These are phyloP conservation scores for Mycena maculata DNA, from an alignment of 768 basidiomycete species.

Conservation along the genomic window DNA sequence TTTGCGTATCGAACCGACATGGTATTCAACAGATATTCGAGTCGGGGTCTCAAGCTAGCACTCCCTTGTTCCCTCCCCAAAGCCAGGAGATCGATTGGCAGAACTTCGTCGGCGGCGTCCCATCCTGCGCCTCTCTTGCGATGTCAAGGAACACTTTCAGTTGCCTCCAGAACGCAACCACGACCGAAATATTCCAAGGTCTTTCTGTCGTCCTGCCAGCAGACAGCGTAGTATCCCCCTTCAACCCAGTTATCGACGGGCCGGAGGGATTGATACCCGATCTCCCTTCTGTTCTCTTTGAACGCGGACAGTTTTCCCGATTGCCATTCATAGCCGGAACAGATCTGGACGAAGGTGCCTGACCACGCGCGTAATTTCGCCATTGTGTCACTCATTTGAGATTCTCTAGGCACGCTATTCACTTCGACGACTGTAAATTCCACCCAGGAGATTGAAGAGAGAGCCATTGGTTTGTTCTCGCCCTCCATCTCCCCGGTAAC, in stretches of 20 bases:
- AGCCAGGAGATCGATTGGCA: slow-evolving; percentile 45
- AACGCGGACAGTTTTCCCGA: slow-evolving; percentile 46
- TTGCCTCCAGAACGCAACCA: slow-evolving; percentile 44
- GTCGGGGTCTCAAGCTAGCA: slow-evolving; percentile 51
- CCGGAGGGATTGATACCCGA: slow-evolving; percentile 52
- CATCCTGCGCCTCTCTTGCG: slow-evolving; percentile 37
- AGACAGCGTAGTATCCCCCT: slow-evolving; percentile 41
- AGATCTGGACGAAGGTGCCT: slow-evolving; percentile 56
- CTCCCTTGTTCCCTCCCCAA: slow-evolving; percentile 40
- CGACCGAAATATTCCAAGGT: slow-evolving; percentile 43
- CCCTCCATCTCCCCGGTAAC: slow-evolving; percentile 37
- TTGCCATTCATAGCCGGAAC: slow-evolving; percentile 61
- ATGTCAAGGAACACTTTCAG: slow-evolving; percentile 46
- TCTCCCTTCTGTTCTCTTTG: slow-evolving; percentile 47
- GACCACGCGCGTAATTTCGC: no score
- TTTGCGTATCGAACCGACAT: background rate
- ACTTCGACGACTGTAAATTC: slow-evolving; percentile 31
- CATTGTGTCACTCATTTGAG: no score
- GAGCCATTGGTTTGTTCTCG: slow-evolving; percentile 39
- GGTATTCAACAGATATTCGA: slow-evolving; percentile 53
- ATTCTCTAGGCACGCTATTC: no score
- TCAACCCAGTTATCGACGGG: slow-evolving; percentile 55
- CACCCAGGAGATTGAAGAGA: slow-evolving; percentile 33
- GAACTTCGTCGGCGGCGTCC: slow-evolving; percentile 45
- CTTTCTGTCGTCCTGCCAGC: slow-evolving; percentile 34